These are phyloP conservation scores for Paragyromitra xinjiangensis DNA, from an alignment of 495 filamentous ascomycete genomes.

Conservation along the genomic window DNA sequence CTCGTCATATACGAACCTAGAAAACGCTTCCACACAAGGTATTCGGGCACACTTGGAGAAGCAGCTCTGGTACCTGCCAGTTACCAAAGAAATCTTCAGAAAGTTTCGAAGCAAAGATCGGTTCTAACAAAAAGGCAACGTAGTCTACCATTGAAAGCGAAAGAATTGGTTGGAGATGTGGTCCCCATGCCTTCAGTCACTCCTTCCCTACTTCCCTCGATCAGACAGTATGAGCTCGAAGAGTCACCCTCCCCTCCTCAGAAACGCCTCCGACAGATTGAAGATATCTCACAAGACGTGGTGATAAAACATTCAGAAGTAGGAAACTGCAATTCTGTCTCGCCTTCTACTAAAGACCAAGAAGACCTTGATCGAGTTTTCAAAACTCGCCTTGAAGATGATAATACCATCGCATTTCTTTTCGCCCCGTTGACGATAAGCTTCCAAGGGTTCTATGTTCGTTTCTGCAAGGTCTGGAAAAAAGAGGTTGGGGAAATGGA, in stretches of 20 bases:
- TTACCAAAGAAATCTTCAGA: background rate
- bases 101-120: background rate
- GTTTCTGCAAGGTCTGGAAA: background rate
- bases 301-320: background rate
- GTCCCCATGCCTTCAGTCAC: background rate
- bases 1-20: background rate
- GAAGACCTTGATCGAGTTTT: background rate
- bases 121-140: background rate
- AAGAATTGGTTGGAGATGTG: background rate
- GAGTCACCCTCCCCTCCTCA: background rate
- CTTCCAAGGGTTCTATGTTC: background rate
- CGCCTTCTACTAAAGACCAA: background rate
- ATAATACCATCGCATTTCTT: slow-evolving; percentile 16
- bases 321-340: background rate
- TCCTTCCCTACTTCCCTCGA: background rate
- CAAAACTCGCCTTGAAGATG: background rate
- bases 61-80: too few relatives aligned
- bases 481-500: background rate
- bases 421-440: background rate
- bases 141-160: background rate
- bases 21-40: background rate
- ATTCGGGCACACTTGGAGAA: background rate
- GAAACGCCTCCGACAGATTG: background rate
- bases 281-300: background rate
- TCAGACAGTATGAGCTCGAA: background rate